These are phyloP conservation scores for Kodamaea laetipori DNA, from an alignment of 805 yeast genomes.

Conservation along the genomic window DNA sequence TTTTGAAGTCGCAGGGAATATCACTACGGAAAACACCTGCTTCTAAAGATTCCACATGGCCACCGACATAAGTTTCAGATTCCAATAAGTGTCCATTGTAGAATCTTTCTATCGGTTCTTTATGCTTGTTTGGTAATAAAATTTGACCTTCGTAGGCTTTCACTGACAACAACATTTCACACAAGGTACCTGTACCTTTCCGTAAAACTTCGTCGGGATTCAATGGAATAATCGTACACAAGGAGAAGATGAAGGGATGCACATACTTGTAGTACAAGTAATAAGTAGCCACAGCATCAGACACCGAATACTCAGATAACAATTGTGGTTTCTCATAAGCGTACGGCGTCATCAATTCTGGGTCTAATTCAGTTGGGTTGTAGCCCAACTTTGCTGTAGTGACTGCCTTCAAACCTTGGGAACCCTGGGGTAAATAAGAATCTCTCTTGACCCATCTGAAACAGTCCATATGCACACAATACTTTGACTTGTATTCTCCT, in stretches of 20 bases:
- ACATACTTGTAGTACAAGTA: conserved; percentile 95
- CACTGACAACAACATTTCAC: conserved; percentile 97
- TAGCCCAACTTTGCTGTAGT: conserved; percentile 94
- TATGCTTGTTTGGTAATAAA: conserved; percentile 87
- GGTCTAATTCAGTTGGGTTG: conserved; percentile 94
- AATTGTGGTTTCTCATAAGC: conserved; percentile 93
- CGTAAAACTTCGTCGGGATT: conserved; percentile 95
- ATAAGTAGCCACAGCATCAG: conserved; percentile 99
- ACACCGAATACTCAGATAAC: conserved; percentile 94
- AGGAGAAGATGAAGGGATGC: conserved; percentile 93
- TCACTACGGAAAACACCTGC: conserved; percentile 98
- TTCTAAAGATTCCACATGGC: conserved; percentile 96
- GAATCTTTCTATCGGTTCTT: conserved; percentile 91
- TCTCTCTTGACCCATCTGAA: conserved; percentile 98
- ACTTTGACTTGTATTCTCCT: conserved; percentile 88
- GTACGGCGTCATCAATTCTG: conserved; percentile 97
- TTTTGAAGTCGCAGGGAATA: conserved; percentile 67
- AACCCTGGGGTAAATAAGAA: conserved; percentile 95
- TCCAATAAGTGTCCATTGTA: conserved; percentile 93
- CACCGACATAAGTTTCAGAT: conserved; percentile 97
- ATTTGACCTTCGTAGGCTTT: conserved; percentile 84
- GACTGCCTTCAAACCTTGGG: conserved; percentile 97
- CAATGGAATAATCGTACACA: conserved; percentile 92
- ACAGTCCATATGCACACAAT: conserved; percentile 97
- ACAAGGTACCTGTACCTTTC: conserved; percentile 97